A percentile compares a stretch with the other conserved stretches of the same genome.
Evolutionary conservation across 768 basidiomycete genomes (phyloP).

Genomic region (Gloeostereum incarnatum): DNA sequence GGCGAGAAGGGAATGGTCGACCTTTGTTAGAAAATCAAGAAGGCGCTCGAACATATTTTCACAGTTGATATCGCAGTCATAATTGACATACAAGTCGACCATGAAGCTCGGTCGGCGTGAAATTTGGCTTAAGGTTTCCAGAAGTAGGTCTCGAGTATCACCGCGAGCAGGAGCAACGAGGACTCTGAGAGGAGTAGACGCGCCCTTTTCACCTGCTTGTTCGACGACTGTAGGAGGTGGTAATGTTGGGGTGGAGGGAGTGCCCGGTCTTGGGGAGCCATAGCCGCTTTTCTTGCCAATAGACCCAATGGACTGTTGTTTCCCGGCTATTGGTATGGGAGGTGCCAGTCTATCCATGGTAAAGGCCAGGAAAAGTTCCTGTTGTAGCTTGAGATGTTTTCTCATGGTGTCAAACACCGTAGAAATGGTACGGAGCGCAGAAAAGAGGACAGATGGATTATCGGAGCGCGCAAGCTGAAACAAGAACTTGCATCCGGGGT

Average conservation of each 20-base stretch:
- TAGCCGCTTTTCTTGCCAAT: slow-evolving; percentile 23
- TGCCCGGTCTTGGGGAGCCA: slow-evolving; percentile 43
- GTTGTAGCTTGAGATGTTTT: slow-evolving; percentile 81
- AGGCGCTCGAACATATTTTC: slow-evolving; percentile 93
- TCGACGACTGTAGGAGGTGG: slow-evolving; percentile 27
- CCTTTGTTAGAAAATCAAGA: slow-evolving; percentile 82
- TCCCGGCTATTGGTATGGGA: slow-evolving; percentile 21
- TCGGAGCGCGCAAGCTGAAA: slow-evolving; percentile 96
- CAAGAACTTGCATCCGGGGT: slow-evolving; percentile 91
- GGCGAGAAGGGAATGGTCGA: slow-evolving; percentile 19
- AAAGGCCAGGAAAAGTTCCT: slow-evolving; percentile 92
- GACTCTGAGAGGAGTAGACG: slow-evolving; percentile 42
- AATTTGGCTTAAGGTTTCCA: slow-evolving; percentile 80
- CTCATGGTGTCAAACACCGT: slow-evolving; percentile 87
- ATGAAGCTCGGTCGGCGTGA: slow-evolving; percentile 84
- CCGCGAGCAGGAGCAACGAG: slow-evolving; percentile 71
- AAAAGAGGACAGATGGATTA: slow-evolving; percentile 67
- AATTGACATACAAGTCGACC: slow-evolving; percentile 93
- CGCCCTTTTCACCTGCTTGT: slow-evolving; percentile 33
- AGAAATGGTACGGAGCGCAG: slow-evolving; percentile 76
- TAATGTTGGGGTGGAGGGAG: slow-evolving; percentile 37
- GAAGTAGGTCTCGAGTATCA: slow-evolving; percentile 81
- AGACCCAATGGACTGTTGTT: slow-evolving; percentile 14
- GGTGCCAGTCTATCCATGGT: slow-evolving; percentile 84
- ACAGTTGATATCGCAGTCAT: slow-evolving; percentile 94